A percentile compares a stretch with the other conserved stretches of the same genome.
phyloP scores from a whole-genome alignment of 495 filamentous ascomycete species.

The Stereocaulon alpinum region DNA sequence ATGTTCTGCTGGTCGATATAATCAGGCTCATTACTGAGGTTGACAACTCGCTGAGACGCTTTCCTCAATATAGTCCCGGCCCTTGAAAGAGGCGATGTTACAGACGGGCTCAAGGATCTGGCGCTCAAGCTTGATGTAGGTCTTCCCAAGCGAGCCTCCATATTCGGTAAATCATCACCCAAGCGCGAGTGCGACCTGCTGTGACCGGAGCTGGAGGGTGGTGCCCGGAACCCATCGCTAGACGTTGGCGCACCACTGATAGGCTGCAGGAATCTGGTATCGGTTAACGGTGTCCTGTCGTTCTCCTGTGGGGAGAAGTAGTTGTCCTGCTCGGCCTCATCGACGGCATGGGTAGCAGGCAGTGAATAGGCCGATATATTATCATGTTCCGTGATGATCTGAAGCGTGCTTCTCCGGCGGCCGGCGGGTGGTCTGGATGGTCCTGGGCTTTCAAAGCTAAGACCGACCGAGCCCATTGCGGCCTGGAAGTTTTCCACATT shows the following conservation, averaged over 20 bases:
- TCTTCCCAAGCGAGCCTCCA: slow-evolving; percentile 43
- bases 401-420: slow-evolving; percentile 30
- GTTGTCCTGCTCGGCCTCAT: slow-evolving; percentile 39
- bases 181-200: slow-evolving; percentile 46
- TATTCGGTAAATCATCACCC: slow-evolving; percentile 51
- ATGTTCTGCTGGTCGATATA: slow-evolving; percentile 61
- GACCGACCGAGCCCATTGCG: slow-evolving; percentile 51
- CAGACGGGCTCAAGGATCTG: slow-evolving; percentile 39
- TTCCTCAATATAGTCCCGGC: slow-evolving; percentile 90
- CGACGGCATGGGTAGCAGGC: slow-evolving; percentile 31
- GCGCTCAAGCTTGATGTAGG: slow-evolving; percentile 37
- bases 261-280: slow-evolving; percentile 49
- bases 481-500: slow-evolving; percentile 45
- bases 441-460: slow-evolving; percentile 39
- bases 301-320: slow-evolving; percentile 50
- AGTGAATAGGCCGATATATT: slow-evolving; percentile 31
- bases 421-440: slow-evolving; percentile 18
- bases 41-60: slow-evolving; percentile 96
- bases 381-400: slow-evolving; percentile 26
- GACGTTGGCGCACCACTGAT: slow-evolving; percentile 46
- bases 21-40: slow-evolving; percentile 82
- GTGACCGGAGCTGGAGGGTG: slow-evolving; percentile 42
- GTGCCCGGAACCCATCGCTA: slow-evolving; percentile 14
- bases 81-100: slow-evolving; percentile 56
- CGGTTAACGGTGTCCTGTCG: slow-evolving; percentile 59